Conservation (phyloP, 2,329 filamentous ascomycete species). For the Dothistroma pini region DNA sequence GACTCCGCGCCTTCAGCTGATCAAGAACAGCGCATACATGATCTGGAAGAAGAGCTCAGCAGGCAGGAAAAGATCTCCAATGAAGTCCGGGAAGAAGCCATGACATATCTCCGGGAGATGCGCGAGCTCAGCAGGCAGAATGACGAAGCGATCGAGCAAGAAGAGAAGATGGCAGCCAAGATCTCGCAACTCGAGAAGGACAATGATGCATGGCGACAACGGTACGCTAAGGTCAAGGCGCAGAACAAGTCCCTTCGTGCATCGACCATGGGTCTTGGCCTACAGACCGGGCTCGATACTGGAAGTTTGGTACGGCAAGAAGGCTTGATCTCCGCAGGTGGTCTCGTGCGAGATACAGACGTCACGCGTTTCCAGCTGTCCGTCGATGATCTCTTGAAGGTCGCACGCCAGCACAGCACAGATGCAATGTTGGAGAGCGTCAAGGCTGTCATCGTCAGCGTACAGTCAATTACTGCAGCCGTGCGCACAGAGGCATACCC, state of each 20-base stretch:
- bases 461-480: constrained; percentile 80
- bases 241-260: constrained; percentile 78
- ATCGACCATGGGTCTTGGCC: constrained; percentile 72
- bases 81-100: constrained; percentile 79
- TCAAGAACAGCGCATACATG: constrained; percentile 57
- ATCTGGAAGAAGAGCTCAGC: constrained; percentile 61
- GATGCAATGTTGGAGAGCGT: constrained; percentile 76
- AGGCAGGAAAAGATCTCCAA: constrained; percentile 81
- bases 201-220: constrained; percentile 82
- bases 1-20: constrained; percentile 46
- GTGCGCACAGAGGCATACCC: constrained; percentile 45
- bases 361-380: constrained; percentile 93
- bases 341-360: constrained; percentile 84
- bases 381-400: constrained; percentile 82
- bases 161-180: constrained; percentile 71
- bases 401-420: constrained; percentile 69
- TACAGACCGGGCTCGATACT: constrained; percentile 54
- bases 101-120: constrained; percentile 86
- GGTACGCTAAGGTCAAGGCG: constrained; percentile 83
- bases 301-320: constrained; percentile 62
- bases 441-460: constrained; percentile 77
- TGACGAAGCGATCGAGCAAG: constrained; percentile 72
- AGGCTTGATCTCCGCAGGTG: constrained; percentile 57
- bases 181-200: constrained; percentile 75
- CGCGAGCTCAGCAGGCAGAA: constrained; percentile 76